Percentiles rank a stretch among this genome's conserved stretches.
These are phyloP conservation scores for Collybia sordida DNA, from an alignment of 768 basidiomycete species.

Conservation along the genomic window DNA sequence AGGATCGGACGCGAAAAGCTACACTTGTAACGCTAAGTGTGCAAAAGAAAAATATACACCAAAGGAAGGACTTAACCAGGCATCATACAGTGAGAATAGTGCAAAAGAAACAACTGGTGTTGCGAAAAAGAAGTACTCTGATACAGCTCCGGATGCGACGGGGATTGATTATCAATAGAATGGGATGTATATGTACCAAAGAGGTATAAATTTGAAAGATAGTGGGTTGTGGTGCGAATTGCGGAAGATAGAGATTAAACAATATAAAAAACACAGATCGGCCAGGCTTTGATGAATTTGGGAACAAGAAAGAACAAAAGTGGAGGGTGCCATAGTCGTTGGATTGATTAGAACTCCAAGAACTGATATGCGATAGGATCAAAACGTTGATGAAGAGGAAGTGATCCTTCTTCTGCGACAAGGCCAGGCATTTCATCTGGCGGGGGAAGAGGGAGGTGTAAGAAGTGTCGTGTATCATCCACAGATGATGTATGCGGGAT, in stretches of 20 bases:
- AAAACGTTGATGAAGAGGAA: conserved; percentile 59
- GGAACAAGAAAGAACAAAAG: too few relatives aligned
- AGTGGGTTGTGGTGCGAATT: neutral
- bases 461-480: conserved; percentile 87
- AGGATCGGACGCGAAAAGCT: conserved; percentile 4
- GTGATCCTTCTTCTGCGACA: conserved; percentile 58
- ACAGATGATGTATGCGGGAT: conserved; percentile 77
- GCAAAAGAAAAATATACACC: conserved; percentile 4
- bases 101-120: neutral
- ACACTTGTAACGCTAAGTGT: conserved; percentile 8
- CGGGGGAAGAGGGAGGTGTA: conserved; percentile 74
- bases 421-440: conserved; percentile 82
- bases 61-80: neutral
- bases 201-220: conserved; percentile 13
- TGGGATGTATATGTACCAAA: neutral
- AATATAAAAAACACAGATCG: too few relatives aligned
- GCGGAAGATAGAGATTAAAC: too few relatives aligned
- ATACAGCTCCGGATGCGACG: conserved; percentile 16
- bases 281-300: too few relatives aligned
- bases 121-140: conserved; percentile 10
- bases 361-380: conserved; percentile 73
- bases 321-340: too few relatives aligned
- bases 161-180: neutral
- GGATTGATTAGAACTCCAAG: conserved; percentile 60
- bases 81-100: conserved; percentile 9